These are phyloP conservation scores for Cyberlindnera mrakii DNA, from an alignment of 805 yeast genomes.

Conservation along the genomic window DNA sequence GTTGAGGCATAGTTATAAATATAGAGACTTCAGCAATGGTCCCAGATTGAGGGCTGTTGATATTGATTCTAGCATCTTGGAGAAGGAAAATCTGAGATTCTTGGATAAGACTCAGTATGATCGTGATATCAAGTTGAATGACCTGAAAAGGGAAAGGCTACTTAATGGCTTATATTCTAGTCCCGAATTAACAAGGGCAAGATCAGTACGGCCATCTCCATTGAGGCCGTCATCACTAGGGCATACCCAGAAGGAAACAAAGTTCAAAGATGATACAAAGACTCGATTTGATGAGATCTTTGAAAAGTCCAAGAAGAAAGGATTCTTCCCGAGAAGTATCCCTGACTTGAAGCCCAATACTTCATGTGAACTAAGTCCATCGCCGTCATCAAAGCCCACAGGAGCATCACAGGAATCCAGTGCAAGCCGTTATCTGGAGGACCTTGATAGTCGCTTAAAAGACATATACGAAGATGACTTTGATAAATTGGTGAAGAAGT, in stretches of 20 bases:
- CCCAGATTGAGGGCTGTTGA: not conserved
- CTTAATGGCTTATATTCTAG: not conserved
- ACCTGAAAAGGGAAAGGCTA: slow-evolving; percentile 13
- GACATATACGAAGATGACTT: slow-evolving; percentile 3
- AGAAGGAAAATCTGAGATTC: slow-evolving; percentile 11
- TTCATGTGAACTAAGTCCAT: too few species aligned
- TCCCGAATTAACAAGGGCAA: not conserved
- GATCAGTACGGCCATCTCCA: too few species aligned
- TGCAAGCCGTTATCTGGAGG: not conserved
- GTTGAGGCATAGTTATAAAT: slow-evolving; percentile 4
- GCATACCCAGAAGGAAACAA: not conserved
- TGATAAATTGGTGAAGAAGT: slow-evolving; percentile 9
- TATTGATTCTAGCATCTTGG: slow-evolving; percentile 12
- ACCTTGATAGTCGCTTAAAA: not conserved
- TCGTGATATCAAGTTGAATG: slow-evolving; percentile 6
- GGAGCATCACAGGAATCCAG: not conserved
- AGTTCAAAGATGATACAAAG: not conserved
- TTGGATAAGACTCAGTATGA: slow-evolving; percentile 11
- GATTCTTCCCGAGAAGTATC: slow-evolving; percentile 6
- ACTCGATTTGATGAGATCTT: not conserved
- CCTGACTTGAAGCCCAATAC: slow-evolving; percentile 8
- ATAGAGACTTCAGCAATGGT: not conserved
- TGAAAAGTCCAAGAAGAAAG: not conserved
- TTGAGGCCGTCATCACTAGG: not conserved
- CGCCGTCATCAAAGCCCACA: too few species aligned